A percentile compares a stretch with the other conserved stretches of the same genome.
These are phyloP conservation scores for Chlorella ohadii DNA, from an alignment of 139 green algal genomes.

Conservation along the genomic window DNA sequence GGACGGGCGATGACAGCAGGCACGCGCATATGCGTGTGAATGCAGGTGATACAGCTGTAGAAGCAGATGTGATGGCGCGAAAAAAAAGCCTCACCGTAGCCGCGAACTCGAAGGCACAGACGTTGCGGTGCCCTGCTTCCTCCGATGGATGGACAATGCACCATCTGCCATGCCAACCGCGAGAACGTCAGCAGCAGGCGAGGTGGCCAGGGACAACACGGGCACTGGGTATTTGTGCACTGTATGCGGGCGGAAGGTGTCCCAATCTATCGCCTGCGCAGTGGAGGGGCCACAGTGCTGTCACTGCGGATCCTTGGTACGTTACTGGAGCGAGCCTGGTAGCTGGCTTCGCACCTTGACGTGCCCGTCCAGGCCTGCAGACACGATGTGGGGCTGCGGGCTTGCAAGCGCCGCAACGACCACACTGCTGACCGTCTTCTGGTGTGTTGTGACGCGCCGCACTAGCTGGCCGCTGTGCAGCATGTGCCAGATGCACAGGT, in stretches of 20 bases:
- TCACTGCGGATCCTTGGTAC: neutral
- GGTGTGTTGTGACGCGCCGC: conserved; percentile 80
- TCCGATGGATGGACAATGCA: conserved; percentile 70
- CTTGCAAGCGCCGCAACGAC: conserved; percentile 60
- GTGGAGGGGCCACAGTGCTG: no score
- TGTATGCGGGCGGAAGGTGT: conserved; percentile 80
- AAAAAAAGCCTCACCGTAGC: neutral
- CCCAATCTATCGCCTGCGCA: conserved; percentile 85
- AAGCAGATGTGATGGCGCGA: no score
- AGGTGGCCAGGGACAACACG: conserved; percentile 79
- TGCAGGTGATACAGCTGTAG: no score
- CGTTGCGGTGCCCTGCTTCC: neutral
- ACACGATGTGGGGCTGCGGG: conserved; percentile 81
- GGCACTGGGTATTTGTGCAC: conserved; percentile 82
- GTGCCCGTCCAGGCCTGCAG: conserved; percentile 91
- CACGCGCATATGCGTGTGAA: no score
- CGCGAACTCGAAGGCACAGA: neutral
- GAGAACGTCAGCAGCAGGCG: conserved; percentile 73
- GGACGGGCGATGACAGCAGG: neutral
- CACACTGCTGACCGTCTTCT: conserved; percentile 95
- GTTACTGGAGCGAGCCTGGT: no score
- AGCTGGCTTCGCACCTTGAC: no score
- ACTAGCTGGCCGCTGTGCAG: conserved; percentile 78
- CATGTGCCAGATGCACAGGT: conserved; percentile 89
- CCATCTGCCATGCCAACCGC: conserved; percentile 91